Evolutionary conservation across 208 protist genomes (phyloP).

Genomic region (Wallacemonas rigidus): DNA sequence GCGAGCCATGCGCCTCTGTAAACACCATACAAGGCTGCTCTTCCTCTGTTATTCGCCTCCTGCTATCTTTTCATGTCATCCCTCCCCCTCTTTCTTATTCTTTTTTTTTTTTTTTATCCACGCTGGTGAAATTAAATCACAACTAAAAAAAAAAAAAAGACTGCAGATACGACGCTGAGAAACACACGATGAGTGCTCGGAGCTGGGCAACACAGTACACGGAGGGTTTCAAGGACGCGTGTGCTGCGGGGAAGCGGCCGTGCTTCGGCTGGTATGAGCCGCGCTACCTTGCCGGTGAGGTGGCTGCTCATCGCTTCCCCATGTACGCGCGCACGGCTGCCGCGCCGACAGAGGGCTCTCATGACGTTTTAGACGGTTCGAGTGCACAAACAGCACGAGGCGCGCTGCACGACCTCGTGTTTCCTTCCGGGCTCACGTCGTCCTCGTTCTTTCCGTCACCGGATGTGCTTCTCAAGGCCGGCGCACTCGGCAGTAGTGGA

Average conservation of each 20-base stretch:
- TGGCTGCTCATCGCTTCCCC: not conserved
- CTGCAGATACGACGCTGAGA: not conserved
- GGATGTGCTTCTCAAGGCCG: not conserved
- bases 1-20: no score
- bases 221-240: slow-evolving; percentile 30
- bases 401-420: slow-evolving; percentile 3
- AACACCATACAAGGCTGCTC: no score
- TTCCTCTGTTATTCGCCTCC: no score
- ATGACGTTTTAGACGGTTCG: slow-evolving; percentile 1
- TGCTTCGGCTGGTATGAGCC: slow-evolving; percentile 66
- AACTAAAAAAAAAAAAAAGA: not conserved
- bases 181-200: not conserved
- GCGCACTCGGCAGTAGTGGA: slow-evolving; percentile 10
- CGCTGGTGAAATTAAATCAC: not conserved
- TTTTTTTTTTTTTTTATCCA: not conserved
- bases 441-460: slow-evolving; percentile 15
- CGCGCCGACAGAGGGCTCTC: not conserved
- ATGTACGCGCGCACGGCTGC: not conserved
- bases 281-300: slow-evolving; percentile 36
- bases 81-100: not conserved
- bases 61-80: not conserved
- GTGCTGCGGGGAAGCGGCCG: slow-evolving; percentile 24
- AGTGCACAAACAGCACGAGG: no score
- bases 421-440: not conserved
- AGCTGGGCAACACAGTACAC: slow-evolving; percentile 13